A percentile compares a stretch with the other conserved stretches of the same genome.
Evolutionary conservation across 1,284 basidiomycete species (phyloP).

Genomic region (Ustilago curta): DNA sequence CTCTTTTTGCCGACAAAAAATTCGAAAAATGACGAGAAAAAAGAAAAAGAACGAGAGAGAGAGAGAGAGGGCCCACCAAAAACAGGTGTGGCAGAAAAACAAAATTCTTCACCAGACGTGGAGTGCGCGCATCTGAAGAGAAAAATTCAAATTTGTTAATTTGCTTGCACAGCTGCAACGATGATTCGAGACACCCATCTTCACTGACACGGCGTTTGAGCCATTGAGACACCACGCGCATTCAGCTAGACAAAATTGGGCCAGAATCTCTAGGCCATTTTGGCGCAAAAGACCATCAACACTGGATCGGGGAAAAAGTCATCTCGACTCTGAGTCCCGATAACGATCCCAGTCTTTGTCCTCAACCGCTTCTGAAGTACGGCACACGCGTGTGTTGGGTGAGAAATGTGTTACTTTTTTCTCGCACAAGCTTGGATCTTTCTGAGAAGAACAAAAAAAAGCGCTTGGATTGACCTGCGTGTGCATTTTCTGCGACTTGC

Average conservation of each 20-base stretch:
- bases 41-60: not conserved
- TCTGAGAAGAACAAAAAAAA: slow-evolving; percentile 34
- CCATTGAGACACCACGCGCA: no score
- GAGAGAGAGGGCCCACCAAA: not conserved
- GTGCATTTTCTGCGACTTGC: not conserved
- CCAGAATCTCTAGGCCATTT: slow-evolving; percentile 19
- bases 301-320: not conserved
- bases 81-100: not conserved
- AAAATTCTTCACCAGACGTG: not conserved
- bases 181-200: slow-evolving; percentile 12
- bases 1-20: no score
- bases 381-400: no score
- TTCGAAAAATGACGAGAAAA: not conserved
- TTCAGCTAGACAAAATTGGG: slow-evolving; percentile 1
- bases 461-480: not conserved
- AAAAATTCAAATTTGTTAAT: not conserved
- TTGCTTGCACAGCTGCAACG: not conserved
- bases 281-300: not conserved
- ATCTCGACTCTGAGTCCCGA: not conserved
- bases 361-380: not conserved
- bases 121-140: not conserved
- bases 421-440: slow-evolving; percentile 5
- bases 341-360: not conserved
- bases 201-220: slow-evolving; percentile 1
- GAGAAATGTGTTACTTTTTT: slow-evolving; percentile 24